Evolutionary conservation across 805 yeast species (phyloP).

Genomic region (Suhomyces faveliae): DNA sequence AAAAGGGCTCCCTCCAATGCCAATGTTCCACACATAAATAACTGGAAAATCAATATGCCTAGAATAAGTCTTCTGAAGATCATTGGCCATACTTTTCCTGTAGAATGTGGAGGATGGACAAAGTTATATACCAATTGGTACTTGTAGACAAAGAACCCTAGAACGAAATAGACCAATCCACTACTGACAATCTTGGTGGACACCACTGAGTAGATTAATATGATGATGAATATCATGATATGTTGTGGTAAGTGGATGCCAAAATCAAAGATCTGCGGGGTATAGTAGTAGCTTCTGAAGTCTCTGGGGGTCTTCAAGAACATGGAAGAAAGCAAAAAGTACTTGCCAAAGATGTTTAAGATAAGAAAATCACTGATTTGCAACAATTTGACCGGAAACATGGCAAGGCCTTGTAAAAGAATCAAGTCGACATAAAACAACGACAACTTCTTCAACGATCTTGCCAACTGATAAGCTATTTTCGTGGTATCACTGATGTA

Average conservation of each 20-base stretch:
- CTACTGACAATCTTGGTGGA: constrained; percentile 59
- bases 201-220: constrained; percentile 58
- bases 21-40: constrained; percentile 64
- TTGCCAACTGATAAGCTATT: constrained; percentile 55
- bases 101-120: constrained; percentile 65
- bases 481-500: constrained; percentile 57
- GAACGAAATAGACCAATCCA: constrained; percentile 53
- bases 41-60: constrained; percentile 54
- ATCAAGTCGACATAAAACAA: constrained; percentile 60
- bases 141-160: constrained; percentile 61
- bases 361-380: constrained; percentile 55
- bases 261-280: constrained; percentile 59
- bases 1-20: constrained; percentile 58
- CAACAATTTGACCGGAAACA: constrained; percentile 57
- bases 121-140: constrained; percentile 60
- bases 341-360: constrained; percentile 39
- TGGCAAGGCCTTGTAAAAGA: constrained; percentile 66
- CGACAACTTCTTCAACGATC: constrained; percentile 50
- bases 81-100: constrained; percentile 68
- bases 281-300: constrained; percentile 50
- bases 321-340: constrained; percentile 38
- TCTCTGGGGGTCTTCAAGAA: constrained; percentile 50
- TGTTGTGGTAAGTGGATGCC: constrained; percentile 64
- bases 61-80: constrained; percentile 54
- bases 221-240: constrained; percentile 55